Percentiles rank a stretch among this genome's conserved stretches.
These are phyloP conservation scores for Yamadazyma spencermartinsiae DNA, from an alignment of 1,139 yeast genomes.

Conservation along the genomic window DNA sequence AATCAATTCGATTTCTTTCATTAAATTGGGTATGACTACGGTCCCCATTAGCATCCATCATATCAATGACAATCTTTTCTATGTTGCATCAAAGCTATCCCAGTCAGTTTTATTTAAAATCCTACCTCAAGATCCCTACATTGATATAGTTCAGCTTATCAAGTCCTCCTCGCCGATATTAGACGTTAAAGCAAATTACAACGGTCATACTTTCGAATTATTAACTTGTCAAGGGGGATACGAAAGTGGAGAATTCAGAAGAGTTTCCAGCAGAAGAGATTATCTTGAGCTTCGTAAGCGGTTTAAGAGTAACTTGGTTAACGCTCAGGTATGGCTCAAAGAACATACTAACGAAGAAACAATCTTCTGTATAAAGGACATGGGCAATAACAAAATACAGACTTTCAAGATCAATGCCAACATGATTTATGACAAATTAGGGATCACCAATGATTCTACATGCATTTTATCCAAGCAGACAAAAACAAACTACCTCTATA, in stretches of 20 bases:
- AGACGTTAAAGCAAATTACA: conserved; percentile 20
- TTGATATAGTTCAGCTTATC: conserved; percentile 23
- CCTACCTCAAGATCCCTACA: conserved; percentile 26
- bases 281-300: conserved; percentile 3
- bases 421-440: not conserved
- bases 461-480: conserved; percentile 1
- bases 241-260: conserved; percentile 36
- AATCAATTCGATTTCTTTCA: conserved; percentile 26
- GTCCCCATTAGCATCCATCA: conserved; percentile 28
- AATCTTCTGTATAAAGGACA: conserved; percentile 3
- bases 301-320: conserved; percentile 6
- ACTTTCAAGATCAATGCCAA: conserved; percentile 1
- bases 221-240: conserved; percentile 41
- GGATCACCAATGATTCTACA: not conserved
- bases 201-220: conserved; percentile 14
- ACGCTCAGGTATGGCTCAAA: conserved; percentile 4
- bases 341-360: not conserved
- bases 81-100: conserved; percentile 34
- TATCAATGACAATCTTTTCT: conserved; percentile 29
- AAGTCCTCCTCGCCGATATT: conserved; percentile 40
- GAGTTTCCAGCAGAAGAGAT: conserved; percentile 10
- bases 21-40: conserved; percentile 34
- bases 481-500: not conserved
- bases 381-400: not conserved
- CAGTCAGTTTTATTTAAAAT: conserved; percentile 36